These are phyloP conservation scores for Sclerotinia borealis DNA, from an alignment of 2,329 filamentous ascomycete species.

Conservation along the genomic window DNA sequence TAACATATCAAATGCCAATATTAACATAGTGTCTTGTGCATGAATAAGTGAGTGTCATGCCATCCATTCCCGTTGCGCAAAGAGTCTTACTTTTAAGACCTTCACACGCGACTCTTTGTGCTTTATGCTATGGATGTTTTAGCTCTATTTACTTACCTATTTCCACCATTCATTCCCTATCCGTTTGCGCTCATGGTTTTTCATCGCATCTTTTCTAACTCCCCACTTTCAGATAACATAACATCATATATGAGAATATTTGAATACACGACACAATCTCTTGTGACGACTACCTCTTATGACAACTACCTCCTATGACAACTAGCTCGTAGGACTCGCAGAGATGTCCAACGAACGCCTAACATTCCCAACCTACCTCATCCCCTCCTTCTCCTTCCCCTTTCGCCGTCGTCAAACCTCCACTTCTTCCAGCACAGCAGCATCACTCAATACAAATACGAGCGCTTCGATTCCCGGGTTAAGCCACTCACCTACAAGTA, in stretches of 20 bases:
- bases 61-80: slow-evolving; percentile 2
- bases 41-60: neutral
- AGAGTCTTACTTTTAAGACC: neutral
- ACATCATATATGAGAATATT: too few species aligned
- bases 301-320: neutral
- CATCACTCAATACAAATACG: slow-evolving; percentile 9
- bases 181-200: neutral
- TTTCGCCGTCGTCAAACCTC: slow-evolving; percentile 36
- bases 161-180: neutral
- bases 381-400: slow-evolving; percentile 45
- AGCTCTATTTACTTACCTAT: neutral
- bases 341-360: slow-evolving; percentile 15
- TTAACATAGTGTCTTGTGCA: neutral
- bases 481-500: slow-evolving; percentile 33
- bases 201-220: neutral
- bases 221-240: neutral
- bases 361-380: slow-evolving; percentile 45
- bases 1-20: neutral
- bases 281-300: neutral
- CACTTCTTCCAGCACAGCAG: slow-evolving; percentile 26
- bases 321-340: neutral
- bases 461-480: slow-evolving; percentile 30
- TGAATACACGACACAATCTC: neutral
- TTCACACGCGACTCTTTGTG: slow-evolving; percentile 4
- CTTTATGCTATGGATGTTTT: neutral